Percentiles rank a stretch among this genome's conserved stretches.
Evolutionary conservation across 2,329 filamentous ascomycete genomes (phyloP).

Genomic region (Cadophora luteo-olivacea): DNA sequence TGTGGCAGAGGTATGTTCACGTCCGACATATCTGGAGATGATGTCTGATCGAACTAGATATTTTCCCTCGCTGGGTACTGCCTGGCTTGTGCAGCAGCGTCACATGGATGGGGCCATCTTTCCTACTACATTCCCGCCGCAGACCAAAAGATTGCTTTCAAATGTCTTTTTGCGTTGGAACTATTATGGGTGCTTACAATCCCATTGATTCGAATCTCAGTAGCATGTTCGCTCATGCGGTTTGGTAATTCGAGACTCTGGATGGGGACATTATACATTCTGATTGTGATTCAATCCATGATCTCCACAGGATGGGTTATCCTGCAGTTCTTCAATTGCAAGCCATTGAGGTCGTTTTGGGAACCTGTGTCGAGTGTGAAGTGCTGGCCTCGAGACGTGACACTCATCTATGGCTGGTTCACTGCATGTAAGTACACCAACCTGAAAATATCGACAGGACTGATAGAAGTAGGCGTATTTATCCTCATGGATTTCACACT

Average conservation of each 20-base stretch:
- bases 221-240: conserved; percentile 26
- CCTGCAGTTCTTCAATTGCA: conserved; percentile 20
- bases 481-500: conserved; percentile 24
- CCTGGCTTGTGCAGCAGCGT: conserved; percentile 10
- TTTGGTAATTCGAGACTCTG: conserved; percentile 20
- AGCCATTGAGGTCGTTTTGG: conserved; percentile 25
- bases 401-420: conserved; percentile 23
- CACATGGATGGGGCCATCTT: conserved; percentile 26
- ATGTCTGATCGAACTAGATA: conserved; percentile 8
- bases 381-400: conserved; percentile 25
- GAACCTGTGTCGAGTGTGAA: conserved; percentile 9
- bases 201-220: conserved; percentile 25
- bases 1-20: conserved; percentile 16
- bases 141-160: conserved; percentile 15
- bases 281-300: conserved; percentile 17
- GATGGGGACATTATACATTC: conserved; percentile 20
- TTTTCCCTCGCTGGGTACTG: conserved; percentile 20
- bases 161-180: conserved; percentile 21
- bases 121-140: conserved; percentile 15
- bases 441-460: neutral
- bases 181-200: conserved; percentile 24
- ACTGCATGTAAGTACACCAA: conserved; percentile 18
- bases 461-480: conserved; percentile 18
- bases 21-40: neutral
- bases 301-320: conserved; percentile 22